phyloP scores from a whole-genome alignment of 345 rosid genomes.

The Citrus medica region DNA sequence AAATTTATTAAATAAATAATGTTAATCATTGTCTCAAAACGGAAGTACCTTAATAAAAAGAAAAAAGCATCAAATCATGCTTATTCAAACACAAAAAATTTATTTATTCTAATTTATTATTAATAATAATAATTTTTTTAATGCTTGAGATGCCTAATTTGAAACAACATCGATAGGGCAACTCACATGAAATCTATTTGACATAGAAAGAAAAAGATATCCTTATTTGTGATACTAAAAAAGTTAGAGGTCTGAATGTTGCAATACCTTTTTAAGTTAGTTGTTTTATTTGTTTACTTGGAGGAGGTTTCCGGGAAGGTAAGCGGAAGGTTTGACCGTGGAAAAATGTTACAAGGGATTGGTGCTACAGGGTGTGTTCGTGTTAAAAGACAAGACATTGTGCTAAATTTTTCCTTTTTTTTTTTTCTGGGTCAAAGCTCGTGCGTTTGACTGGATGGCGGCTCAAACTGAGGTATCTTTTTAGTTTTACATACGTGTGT shows the following conservation, averaged over 20 bases:
- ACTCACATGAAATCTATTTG: neutral
- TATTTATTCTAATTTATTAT: no score
- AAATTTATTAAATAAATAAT: no score
- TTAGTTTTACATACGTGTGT: neutral
- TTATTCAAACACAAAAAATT: no score
- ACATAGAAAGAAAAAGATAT: no score
- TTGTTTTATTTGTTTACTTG: neutral
- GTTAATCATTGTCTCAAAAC: no score
- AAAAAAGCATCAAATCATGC: no score
- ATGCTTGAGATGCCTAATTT: no score
- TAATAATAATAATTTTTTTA: no score
- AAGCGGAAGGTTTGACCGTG: constrained; percentile 14
- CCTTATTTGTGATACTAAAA: neutral
- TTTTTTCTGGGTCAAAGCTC: constrained; percentile 22
- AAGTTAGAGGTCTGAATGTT: neutral
- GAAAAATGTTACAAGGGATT: neutral
- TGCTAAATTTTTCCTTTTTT: neutral
- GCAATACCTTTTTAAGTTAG: neutral
- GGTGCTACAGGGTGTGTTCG: neutral
- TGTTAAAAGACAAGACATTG: neutral
- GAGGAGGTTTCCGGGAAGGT: constrained; percentile 24
- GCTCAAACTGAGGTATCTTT: constrained; percentile 15
- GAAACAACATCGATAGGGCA: no score
- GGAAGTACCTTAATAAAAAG: no score
- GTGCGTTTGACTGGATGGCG: constrained; percentile 46